Percentiles rank a stretch among this genome's conserved stretches.
Evolutionary conservation across 495 filamentous ascomycete genomes (phyloP).

Genomic region (Xylaria bambusicola): DNA sequence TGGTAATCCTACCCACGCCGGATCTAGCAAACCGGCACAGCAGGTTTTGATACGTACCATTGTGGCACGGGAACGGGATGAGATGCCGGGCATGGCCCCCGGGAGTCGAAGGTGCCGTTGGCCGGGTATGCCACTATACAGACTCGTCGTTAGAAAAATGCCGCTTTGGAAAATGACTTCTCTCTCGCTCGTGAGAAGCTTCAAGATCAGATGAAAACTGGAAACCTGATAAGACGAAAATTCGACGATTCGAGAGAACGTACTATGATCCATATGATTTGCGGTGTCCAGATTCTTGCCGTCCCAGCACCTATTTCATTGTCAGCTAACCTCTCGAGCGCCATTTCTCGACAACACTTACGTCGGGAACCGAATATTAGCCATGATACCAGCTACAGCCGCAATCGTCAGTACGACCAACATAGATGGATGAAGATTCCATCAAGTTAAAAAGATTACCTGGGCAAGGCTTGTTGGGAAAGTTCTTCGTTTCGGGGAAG

Average conservation of each 20-base stretch:
- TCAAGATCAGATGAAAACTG: no score
- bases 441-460: neutral
- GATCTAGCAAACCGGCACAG: no score
- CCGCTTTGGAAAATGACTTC: no score
- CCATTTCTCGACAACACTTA: constrained; percentile 16
- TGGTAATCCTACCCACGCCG: no score
- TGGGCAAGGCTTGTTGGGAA: constrained; percentile 29
- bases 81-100: constrained; percentile 30
- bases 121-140: constrained; percentile 30
- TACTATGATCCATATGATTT: constrained; percentile 35
- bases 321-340: neutral
- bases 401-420: neutral
- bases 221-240: no score
- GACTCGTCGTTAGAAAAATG: neutral
- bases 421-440: no score
- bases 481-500: constrained; percentile 30
- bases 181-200: no score
- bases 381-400: constrained; percentile 36
- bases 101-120: constrained; percentile 34
- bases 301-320: constrained; percentile 33
- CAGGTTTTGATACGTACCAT: no score
- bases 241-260: neutral
- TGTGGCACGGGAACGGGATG: constrained; percentile 36
- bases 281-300: constrained; percentile 36
- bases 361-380: constrained; percentile 41